Evolutionary conservation across 768 basidiomycete genomes (phyloP).

Genomic region (Albatrellus ellisii): DNA sequence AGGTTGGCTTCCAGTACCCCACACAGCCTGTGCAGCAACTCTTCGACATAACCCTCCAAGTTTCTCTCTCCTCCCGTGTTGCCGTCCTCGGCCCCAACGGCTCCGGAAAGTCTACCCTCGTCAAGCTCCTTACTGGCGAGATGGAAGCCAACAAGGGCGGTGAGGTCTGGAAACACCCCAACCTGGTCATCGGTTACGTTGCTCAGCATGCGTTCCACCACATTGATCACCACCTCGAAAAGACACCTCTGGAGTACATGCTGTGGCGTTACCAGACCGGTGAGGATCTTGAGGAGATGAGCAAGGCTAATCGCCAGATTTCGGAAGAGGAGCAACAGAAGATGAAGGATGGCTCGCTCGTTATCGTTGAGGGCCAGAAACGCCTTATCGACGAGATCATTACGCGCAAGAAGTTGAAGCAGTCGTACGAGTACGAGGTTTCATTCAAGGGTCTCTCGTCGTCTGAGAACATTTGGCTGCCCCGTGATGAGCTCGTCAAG

Average conservation of each 20-base stretch:
- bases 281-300: slow-evolving; percentile 95
- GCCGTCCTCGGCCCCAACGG: slow-evolving; percentile 98
- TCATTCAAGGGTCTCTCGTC: slow-evolving; percentile 92
- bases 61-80: slow-evolving; percentile 96
- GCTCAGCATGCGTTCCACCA: slow-evolving; percentile 99
- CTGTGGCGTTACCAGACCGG: slow-evolving; percentile 99
- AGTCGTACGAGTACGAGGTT: slow-evolving; percentile 97
- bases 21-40: slow-evolving; percentile 77
- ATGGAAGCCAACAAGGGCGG: slow-evolving; percentile 94
- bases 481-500: slow-evolving; percentile 94
- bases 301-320: slow-evolving; percentile 82
- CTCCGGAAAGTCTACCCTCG: slow-evolving; percentile 95
- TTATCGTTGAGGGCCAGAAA: slow-evolving; percentile 91
- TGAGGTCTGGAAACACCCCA: slow-evolving; percentile 98
- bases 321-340: slow-evolving; percentile 79
- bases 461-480: slow-evolving; percentile 96
- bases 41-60: slow-evolving; percentile 91
- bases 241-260: slow-evolving; percentile 98
- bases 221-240: slow-evolving; percentile 96
- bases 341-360: slow-evolving; percentile 89
- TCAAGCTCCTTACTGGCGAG: slow-evolving; percentile 94
- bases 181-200: slow-evolving; percentile 98
- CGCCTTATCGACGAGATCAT: slow-evolving; percentile 87
- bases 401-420: slow-evolving; percentile 94
- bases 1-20: slow-evolving; percentile 95